A percentile compares a stretch with the other conserved stretches of the same genome.
Conservation (phyloP, 176 grass and related monocot genomes). For the Rhynchospora tenuis region DNA sequence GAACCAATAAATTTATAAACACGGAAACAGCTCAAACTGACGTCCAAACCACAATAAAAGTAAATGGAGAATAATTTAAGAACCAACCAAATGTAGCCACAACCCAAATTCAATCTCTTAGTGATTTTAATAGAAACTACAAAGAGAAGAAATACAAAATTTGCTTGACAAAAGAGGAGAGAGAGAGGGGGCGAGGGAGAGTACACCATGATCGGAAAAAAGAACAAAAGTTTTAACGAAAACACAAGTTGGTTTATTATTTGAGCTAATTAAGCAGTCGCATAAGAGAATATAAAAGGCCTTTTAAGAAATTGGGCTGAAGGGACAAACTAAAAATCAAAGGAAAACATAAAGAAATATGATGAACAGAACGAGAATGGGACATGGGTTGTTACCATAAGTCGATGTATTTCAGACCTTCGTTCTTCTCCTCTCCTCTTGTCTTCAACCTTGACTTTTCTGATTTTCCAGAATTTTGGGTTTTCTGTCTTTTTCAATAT, state of each 20-base stretch:
- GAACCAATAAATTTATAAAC: background rate
- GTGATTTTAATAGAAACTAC: background rate
- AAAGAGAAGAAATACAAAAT: background rate
- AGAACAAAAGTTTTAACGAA: no score
- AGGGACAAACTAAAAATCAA: background rate
- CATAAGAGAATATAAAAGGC: background rate
- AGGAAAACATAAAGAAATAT: background rate
- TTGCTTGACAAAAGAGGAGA: background rate
- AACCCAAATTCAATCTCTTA: background rate
- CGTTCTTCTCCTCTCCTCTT: background rate
- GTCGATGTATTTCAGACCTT: background rate
- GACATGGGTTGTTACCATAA: background rate
- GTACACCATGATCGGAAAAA: background rate
- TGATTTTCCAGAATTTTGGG: background rate
- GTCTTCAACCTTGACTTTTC: background rate
- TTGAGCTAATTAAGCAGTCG: background rate
- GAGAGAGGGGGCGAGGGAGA: background rate
- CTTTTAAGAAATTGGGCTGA: background rate
- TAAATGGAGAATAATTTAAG: background rate
- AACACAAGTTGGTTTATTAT: background rate
- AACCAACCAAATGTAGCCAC: background rate
- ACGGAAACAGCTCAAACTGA: background rate
- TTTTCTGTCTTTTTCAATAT: background rate
- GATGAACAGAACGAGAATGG: background rate
- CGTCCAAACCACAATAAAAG: background rate